Percentiles rank a stretch among this genome's conserved stretches.
phyloP scores from a whole-genome alignment of 768 basidiomycete genomes.

The Saitozyma podzolica region DNA sequence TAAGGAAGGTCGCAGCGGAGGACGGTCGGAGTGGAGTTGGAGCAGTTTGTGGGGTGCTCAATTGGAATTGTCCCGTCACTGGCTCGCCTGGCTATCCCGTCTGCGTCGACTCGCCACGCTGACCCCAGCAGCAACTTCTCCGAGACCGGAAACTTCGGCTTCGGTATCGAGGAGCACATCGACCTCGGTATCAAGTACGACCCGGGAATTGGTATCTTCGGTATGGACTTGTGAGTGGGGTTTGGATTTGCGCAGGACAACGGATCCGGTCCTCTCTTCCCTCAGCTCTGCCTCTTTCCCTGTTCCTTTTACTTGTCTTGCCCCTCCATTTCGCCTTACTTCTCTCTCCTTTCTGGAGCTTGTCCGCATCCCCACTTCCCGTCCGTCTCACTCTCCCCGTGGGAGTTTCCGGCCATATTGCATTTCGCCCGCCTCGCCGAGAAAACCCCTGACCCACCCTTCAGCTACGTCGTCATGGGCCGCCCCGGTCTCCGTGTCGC shows the following conservation, averaged over 20 bases:
- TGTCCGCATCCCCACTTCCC: no score
- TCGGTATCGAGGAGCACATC: constrained; percentile 95
- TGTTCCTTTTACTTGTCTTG: not conserved
- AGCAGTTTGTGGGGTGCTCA: no score
- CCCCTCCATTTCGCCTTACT: no score
- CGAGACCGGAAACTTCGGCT: constrained; percentile 98
- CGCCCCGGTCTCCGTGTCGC: constrained; percentile 90
- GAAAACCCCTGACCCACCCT: not conserved
- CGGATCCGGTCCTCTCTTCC: not conserved
- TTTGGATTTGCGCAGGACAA: not conserved
- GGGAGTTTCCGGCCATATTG: no score
- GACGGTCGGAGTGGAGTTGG: no score
- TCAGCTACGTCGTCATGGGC: constrained; percentile 72
- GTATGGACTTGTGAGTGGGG: constrained; percentile 93
- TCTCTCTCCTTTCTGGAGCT: no score
- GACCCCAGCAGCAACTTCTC: constrained; percentile 75
- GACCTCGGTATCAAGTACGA: constrained; percentile 98
- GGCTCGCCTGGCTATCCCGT: no score
- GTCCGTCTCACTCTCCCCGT: no score
- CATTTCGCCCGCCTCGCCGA: no score
- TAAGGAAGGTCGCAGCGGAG: no score
- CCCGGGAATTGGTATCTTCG: constrained; percentile 97
- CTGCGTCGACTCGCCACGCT: constrained; percentile 4
- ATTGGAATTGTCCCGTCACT: no score
- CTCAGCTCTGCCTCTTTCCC: not conserved